phyloP scores from a whole-genome alignment of 495 filamentous ascomycete species.

The Lophiostoma macrostomum region DNA sequence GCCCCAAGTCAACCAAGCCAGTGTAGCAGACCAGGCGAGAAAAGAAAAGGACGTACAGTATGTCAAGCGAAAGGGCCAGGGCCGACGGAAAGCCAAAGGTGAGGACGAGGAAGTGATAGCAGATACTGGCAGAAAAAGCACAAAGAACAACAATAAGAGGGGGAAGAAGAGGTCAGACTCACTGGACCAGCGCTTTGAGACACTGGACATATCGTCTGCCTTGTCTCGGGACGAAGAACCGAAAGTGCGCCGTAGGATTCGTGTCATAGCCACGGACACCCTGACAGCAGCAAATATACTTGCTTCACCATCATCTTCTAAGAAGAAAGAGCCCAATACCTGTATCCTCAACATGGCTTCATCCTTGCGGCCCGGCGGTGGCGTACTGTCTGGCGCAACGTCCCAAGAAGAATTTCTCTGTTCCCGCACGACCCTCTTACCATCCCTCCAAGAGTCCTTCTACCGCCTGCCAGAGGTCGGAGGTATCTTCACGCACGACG shows the following conservation, averaged over 20 bases:
- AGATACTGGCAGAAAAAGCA: conserved; percentile 4
- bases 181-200: background rate
- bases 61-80: conserved; percentile 25
- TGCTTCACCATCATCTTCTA: conserved; percentile 4
- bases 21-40: background rate
- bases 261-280: conserved; percentile 47
- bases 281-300: conserved; percentile 46
- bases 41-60: background rate
- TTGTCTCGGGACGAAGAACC: background rate
- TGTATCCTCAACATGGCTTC: conserved; percentile 42
- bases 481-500: conserved; percentile 36
- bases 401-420: conserved; percentile 44
- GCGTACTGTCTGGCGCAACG: conserved; percentile 37
- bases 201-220: background rate
- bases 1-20: background rate
- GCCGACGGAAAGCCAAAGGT: conserved; percentile 21
- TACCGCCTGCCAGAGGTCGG: conserved; percentile 41
- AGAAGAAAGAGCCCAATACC: conserved; percentile 30
- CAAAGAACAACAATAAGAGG: conserved; percentile 2
- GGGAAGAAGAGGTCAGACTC: background rate
- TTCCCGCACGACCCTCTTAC: conserved; percentile 39
- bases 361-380: conserved; percentile 31
- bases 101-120: conserved; percentile 1
- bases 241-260: conserved; percentile 38
- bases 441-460: conserved; percentile 38